Conservation (phyloP, 2,329 filamentous ascomycete genomes). For the Cryphonectria naterciae region DNA sequence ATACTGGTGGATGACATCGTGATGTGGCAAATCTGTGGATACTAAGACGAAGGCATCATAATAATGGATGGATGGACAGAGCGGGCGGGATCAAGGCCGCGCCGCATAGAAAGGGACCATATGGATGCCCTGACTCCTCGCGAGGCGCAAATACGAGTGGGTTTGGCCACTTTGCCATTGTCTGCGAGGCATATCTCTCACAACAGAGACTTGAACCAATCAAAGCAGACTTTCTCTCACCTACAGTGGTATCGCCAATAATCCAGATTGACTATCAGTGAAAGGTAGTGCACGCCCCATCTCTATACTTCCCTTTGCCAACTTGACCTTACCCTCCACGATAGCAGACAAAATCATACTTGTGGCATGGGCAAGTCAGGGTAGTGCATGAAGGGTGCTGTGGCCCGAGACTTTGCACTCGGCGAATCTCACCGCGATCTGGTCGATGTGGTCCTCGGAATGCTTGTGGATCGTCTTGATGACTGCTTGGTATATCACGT, state of each 20-base stretch:
- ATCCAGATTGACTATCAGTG: neutral
- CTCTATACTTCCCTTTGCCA: neutral
- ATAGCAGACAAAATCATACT: neutral
- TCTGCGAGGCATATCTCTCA: neutral
- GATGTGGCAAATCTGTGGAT: neutral
- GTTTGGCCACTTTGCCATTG: neutral
- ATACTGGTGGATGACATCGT: neutral
- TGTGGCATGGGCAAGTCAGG: too few species aligned
- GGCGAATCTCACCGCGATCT: too few species aligned
- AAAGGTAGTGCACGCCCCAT: neutral
- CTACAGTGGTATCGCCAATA: too few species aligned
- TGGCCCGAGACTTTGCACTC: too few species aligned
- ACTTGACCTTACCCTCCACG: neutral
- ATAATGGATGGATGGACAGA: neutral
- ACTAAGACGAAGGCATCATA: neutral
- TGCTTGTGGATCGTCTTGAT: too few species aligned
- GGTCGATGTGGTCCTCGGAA: too few species aligned
- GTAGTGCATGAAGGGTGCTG: too few species aligned
- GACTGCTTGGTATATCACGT: too few species aligned
- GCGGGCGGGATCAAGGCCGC: neutral
- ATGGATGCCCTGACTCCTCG: neutral
- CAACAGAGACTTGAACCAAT: neutral
- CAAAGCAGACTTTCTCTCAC: neutral
- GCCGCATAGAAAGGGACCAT: neutral
- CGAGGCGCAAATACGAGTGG: neutral